phyloP scores from a whole-genome alignment of 2,329 filamentous ascomycete genomes.

The Coniochaeta hoffmannii region DNA sequence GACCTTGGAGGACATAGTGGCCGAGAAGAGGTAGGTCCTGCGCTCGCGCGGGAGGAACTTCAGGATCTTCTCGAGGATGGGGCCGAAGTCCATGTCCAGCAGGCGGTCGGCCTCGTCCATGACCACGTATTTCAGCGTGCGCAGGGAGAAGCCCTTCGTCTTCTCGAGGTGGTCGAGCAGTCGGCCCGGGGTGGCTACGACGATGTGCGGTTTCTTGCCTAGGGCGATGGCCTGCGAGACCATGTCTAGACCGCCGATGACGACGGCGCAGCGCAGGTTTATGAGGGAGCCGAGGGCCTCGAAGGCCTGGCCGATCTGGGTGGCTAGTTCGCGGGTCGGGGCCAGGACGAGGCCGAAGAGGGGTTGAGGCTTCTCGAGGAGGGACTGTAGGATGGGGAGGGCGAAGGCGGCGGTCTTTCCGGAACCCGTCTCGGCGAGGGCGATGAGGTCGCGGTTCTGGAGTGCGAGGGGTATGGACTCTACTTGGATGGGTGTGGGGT shows the following conservation, averaged over 20 bases:
- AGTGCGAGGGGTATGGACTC: conserved; percentile 47
- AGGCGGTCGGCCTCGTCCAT: conserved; percentile 93
- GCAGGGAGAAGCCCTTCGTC: conserved; percentile 88
- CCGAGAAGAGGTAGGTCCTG: conserved; percentile 84
- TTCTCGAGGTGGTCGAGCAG: conserved; percentile 91
- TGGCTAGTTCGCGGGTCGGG: conserved; percentile 86
- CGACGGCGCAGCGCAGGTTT: conserved; percentile 74
- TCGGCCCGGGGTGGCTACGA: conserved; percentile 87
- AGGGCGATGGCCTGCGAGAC: conserved; percentile 84
- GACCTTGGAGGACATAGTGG: conserved; percentile 90
- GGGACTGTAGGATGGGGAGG: conserved; percentile 81
- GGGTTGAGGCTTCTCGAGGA: conserved; percentile 80
- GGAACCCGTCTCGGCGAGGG: conserved; percentile 87
- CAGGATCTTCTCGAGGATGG: conserved; percentile 85
- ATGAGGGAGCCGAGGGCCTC: conserved; percentile 84
- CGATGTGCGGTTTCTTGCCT: conserved; percentile 90
- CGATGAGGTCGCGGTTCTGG: conserved; percentile 78
- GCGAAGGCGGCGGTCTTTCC: conserved; percentile 96
- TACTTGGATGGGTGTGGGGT: conserved; percentile 78
- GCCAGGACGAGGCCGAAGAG: conserved; percentile 87
- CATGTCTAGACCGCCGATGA: conserved; percentile 96
- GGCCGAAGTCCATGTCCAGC: conserved; percentile 89
- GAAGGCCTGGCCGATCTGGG: conserved; percentile 82
- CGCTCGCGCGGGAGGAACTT: conserved; percentile 75
- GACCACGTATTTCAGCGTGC: conserved; percentile 77